Evolutionary conservation across 352 stramenopile species (phyloP).

Genomic region (Blastocystis sp.): DNA sequence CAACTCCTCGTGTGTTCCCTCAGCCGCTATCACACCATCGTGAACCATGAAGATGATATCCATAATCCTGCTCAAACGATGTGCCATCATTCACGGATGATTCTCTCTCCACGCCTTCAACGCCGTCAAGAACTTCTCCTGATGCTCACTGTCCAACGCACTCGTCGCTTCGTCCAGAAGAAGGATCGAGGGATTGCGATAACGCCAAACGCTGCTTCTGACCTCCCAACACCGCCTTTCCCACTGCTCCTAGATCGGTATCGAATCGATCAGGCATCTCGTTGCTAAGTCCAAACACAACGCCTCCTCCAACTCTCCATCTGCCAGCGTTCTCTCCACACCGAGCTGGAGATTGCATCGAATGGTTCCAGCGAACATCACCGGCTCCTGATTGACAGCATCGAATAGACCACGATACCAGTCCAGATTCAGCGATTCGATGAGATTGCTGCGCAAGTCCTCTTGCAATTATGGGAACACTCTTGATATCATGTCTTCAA

Average conservation of each 20-base stretch:
- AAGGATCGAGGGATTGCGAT: conserved; percentile 67
- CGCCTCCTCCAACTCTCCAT: conserved; percentile 68
- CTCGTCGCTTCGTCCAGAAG: conserved; percentile 74
- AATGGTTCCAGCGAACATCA: conserved; percentile 72
- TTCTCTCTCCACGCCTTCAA: no score
- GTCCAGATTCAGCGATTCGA: no score
- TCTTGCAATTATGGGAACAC: no score
- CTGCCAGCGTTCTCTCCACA: conserved; percentile 65
- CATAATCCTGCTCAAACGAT: no score
- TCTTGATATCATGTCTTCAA: no score
- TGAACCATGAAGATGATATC: no score
- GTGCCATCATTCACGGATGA: no score
- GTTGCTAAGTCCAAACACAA: conserved; percentile 61
- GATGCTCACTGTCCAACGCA: no score
- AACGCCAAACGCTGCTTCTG: conserved; percentile 80
- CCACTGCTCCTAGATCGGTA: conserved; percentile 69
- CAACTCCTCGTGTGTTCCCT: no score
- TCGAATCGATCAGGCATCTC: conserved; percentile 63
- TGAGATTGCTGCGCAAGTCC: no score
- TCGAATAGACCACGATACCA: conserved; percentile 67
- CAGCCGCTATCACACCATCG: no score
- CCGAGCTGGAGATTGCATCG: conserved; percentile 70
- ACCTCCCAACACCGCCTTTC: conserved; percentile 70
- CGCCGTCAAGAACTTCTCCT: no score
- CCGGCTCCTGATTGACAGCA: conserved; percentile 77